A percentile compares a stretch with the other conserved stretches of the same genome.
These are phyloP conservation scores for Coffea humblotiana DNA, from an alignment of 305 asterid species.

Conservation along the genomic window DNA sequence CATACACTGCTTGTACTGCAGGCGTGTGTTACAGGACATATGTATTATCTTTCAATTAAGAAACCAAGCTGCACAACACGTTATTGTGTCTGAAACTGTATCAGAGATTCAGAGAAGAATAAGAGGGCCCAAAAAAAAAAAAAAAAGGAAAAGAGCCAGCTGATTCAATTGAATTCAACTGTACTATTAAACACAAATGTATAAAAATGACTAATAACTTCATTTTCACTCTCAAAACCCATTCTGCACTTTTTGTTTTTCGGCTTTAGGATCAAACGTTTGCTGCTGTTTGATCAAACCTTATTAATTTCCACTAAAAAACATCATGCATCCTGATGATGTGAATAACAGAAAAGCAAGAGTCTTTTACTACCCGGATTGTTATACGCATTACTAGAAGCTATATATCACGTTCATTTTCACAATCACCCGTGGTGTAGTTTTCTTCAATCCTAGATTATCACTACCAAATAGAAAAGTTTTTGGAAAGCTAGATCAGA, in stretches of 20 bases:
- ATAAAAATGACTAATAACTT: not conserved
- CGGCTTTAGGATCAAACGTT: not conserved
- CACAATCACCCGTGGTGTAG: no score
- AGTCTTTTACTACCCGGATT: not conserved
- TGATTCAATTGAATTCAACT: not conserved
- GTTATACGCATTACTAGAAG: not conserved
- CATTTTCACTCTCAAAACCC: not conserved
- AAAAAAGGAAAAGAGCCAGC: not conserved
- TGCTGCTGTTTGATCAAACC: not conserved
- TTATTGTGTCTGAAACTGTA: not conserved
- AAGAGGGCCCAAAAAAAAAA: not conserved
- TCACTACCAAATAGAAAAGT: not conserved
- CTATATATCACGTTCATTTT: not conserved
- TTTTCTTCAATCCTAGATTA: not conserved
- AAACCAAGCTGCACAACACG: not conserved
- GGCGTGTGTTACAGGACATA: constrained; percentile 15
- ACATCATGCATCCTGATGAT: not conserved
- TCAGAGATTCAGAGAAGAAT: not conserved
- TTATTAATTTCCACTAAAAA: not conserved
- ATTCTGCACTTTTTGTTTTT: not conserved
- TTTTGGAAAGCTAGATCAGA: not conserved
- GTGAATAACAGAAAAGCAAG: not conserved
- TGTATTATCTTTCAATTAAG: not conserved
- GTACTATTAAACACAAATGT: not conserved
- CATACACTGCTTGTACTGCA: not conserved